These are phyloP conservation scores for Hymenoscyphus albidus DNA, from an alignment of 2,329 filamentous ascomycete genomes.

Conservation along the genomic window DNA sequence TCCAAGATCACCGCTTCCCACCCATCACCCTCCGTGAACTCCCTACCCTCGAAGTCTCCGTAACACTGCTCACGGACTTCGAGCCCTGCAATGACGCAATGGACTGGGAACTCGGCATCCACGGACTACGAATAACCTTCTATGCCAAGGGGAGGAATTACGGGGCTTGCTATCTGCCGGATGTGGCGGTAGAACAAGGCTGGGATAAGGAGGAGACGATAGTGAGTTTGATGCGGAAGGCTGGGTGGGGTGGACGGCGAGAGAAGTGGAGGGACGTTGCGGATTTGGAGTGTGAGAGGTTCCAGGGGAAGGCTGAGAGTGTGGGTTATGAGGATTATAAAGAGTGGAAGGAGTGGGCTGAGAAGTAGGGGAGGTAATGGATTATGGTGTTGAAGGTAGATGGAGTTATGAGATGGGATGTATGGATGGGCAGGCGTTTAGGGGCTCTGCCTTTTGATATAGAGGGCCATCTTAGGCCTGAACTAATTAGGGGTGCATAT, in stretches of 20 bases:
- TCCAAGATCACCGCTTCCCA: constrained; percentile 60
- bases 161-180: constrained; percentile 86
- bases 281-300: constrained; percentile 73
- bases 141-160: constrained; percentile 67
- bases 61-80: constrained; percentile 84
- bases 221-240: constrained; percentile 87
- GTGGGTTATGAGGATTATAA: constrained; percentile 71
- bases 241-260: constrained; percentile 73
- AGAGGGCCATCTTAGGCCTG: neutral
- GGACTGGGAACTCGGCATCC: constrained; percentile 83
- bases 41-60: constrained; percentile 56
- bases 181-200: constrained; percentile 86
- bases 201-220: constrained; percentile 94
- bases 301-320: constrained; percentile 77
- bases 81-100: constrained; percentile 68
- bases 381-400: constrained; percentile 3
- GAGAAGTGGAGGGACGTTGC: constrained; percentile 70
- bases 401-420: neutral
- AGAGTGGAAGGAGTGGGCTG: constrained; percentile 73
- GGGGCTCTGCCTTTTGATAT: neutral
- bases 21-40: constrained; percentile 54
- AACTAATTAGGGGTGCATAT: neutral
- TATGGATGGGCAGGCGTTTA: constrained; percentile 1
- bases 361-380: constrained; percentile 12
- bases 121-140: constrained; percentile 87